Base-by-base conservation (phyloP, 116 monocot genomes). In the Trichopus zeylanicus region DNA sequence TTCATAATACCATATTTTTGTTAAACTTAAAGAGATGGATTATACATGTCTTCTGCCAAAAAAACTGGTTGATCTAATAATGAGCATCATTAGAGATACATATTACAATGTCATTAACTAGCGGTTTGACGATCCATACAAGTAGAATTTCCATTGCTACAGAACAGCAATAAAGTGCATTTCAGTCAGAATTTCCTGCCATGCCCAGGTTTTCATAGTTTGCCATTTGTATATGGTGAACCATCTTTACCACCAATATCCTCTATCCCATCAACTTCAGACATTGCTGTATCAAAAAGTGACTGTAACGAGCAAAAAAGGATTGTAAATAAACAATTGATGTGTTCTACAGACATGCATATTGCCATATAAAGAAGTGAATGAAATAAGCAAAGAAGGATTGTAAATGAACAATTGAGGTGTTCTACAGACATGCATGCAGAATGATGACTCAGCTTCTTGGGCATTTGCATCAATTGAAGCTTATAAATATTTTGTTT, bases 291-390 rank as follows among this genome's bases (percentile, higher is more conserved):
- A 49, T 69, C 69, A 35, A 75, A 57, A 63, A 68, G 63, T 25
- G 57, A 65, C 75, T 75, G 46, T 27, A 54, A 57, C 28, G 10
- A 57, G 13, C 4, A 30, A 31, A 0, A 15, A 21, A 31, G 6
- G 24, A 24, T 1, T 18, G 22, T 38, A 13, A 21, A 59, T 33
- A n/a, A 39, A 10, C 21, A 35, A 20, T 11, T 35, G 19, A 16
- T 20, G 1, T 34, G 12, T 20, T 1, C 31, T 25, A n/a, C 13
- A 52, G 46, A 46, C 3, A 6, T 46, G 18, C 7, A 46, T 11
- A 69, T 64, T 10, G 75, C 59, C 31, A 5, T 24, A 49, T 69
- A 63, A 35, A 75, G 57, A 63, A 68, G 63, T 24, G 57, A 64
- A 68, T 75, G 32, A 21, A 54, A 57, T 27, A 6, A 57, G 13